phyloP scores from a whole-genome alignment of 257 asterid species.

The Scutellaria galericulata region DNA sequence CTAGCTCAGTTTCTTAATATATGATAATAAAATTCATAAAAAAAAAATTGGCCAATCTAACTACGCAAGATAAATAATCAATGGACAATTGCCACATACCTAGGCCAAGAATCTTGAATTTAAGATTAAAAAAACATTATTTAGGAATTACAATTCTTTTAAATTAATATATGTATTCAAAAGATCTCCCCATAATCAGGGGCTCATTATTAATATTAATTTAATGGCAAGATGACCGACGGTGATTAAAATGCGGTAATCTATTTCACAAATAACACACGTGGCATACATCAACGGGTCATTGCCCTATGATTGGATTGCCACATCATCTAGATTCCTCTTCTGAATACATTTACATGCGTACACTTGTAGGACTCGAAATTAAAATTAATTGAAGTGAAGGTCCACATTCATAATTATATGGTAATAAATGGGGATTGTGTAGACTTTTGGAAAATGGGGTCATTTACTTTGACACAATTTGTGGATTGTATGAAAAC shows the following conservation, averaged over 20 bases:
- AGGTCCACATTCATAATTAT: constrained; percentile 47
- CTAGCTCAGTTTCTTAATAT: neutral
- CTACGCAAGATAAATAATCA: constrained; percentile 22
- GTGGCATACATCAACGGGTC: constrained; percentile 17
- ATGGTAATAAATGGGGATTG: constrained; percentile 38
- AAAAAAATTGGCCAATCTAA: constrained; percentile 18
- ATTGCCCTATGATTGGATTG: constrained; percentile 39
- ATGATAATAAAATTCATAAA: neutral
- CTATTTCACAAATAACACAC: constrained; percentile 2
- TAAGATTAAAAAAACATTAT: neutral
- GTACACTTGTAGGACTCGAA: constrained; percentile 47
- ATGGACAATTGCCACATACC: constrained; percentile 38
- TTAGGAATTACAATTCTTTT: neutral
- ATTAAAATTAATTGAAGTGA: constrained; percentile 11
- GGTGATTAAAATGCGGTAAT: constrained; percentile 32
- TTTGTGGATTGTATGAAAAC: constrained; percentile 42
- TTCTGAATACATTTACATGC: constrained; percentile 2
- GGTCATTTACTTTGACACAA: constrained; percentile 27
- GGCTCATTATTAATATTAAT: neutral
- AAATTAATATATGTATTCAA: constrained; percentile 1
- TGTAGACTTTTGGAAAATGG: constrained; percentile 31
- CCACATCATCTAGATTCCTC: constrained; percentile 32
- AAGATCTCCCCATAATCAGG: constrained; percentile 22
- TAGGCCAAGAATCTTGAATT: constrained; percentile 30
- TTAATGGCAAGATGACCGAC: constrained; percentile 21